A percentile compares a stretch with the other conserved stretches of the same genome.
Evolutionary conservation across 2,329 filamentous ascomycete genomes (phyloP).

Genomic region (Teratosphaeriaceae sp.): DNA sequence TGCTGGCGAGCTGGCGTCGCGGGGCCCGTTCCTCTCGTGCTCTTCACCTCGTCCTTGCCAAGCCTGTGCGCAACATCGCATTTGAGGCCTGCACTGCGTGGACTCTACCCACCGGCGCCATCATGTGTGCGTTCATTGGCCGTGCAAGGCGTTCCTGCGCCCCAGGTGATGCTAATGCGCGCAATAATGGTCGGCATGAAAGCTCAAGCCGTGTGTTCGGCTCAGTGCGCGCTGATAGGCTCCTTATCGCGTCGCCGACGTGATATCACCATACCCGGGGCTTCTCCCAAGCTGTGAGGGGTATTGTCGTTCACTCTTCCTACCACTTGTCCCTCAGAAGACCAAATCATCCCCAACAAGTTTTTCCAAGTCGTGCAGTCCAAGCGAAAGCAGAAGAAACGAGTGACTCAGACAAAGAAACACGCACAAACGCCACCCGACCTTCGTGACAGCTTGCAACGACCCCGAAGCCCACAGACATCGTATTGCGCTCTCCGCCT

Average conservation of each 20-base stretch:
- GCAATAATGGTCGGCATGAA: neutral
- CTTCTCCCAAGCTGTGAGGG: neutral
- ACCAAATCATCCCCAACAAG: too few species aligned
- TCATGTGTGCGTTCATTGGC: too few species aligned
- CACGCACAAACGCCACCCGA: neutral
- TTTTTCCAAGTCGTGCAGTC: too few species aligned
- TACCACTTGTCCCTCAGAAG: too few species aligned
- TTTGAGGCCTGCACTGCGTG: too few species aligned
- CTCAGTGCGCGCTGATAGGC: neutral
- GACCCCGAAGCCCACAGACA: neutral
- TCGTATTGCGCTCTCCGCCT: too few species aligned
- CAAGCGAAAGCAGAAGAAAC: too few species aligned
- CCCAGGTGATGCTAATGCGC: neutral
- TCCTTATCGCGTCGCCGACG: neutral
- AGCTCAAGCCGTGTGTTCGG: neutral
- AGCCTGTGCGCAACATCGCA: too few species aligned
- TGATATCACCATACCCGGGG: neutral
- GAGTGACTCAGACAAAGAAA: neutral
- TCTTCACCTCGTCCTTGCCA: too few species aligned
- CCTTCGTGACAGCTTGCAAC: neutral
- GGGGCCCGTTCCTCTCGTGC: too few species aligned
- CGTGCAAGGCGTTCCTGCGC: conserved; percentile 1
- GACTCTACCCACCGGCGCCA: too few species aligned
- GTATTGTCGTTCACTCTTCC: neutral
- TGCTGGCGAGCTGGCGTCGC: too few species aligned